Evolutionary conservation across 352 stramenopile genomes (phyloP), one percentile per base, ranked within the genome.

Genomic region (Phytopythium oedochilum): DNA sequence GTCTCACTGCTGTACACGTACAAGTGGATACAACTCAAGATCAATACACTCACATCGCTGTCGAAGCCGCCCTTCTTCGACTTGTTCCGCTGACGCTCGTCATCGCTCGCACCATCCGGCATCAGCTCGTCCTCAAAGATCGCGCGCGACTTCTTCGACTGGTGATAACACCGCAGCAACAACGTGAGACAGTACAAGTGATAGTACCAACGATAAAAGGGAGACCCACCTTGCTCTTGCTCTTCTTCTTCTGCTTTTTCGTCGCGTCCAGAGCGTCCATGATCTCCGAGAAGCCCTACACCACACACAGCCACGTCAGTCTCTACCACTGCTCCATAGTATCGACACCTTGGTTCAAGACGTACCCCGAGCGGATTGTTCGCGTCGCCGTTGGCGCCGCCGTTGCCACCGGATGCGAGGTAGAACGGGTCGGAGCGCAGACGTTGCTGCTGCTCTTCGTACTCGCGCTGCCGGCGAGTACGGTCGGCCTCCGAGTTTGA

Each of bases 371-470:
- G 20, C 43, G 40, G 15, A 42, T 43, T 40, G 23, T 26, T 62
- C 22, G 57, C 52, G 61, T 72, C 66, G 54, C 34, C 61, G 46
- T 78, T 81, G 26, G 22, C 49, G 45, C 55, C 74, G 42, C 70
- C 66, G 63, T 84, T 82, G 28, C 56, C 71, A 18, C 52, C 63
- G 22, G 78, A 86, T 22, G 42, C 42, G 42, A 94, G 53, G 38
- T 94, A 94, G 65, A 94, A 94, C 9, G 82, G 82, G 53, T 94
- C 83, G 49, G 78, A 88, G 31, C 79, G 78, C 48, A 90, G 43
- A 9, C 78, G 75, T 46, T 89, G 76, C 64, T 89, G 78, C 59
- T 89, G 80, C 34, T 55, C 51, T 10, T 51, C 69, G 44, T 84
- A 68, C 44, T 83, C 58, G 12, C 63, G 73, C 53, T 78, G 57